Base-by-base conservation (phyloP, 768 basidiomycete species). In the Leccinellum luteum region DNA sequence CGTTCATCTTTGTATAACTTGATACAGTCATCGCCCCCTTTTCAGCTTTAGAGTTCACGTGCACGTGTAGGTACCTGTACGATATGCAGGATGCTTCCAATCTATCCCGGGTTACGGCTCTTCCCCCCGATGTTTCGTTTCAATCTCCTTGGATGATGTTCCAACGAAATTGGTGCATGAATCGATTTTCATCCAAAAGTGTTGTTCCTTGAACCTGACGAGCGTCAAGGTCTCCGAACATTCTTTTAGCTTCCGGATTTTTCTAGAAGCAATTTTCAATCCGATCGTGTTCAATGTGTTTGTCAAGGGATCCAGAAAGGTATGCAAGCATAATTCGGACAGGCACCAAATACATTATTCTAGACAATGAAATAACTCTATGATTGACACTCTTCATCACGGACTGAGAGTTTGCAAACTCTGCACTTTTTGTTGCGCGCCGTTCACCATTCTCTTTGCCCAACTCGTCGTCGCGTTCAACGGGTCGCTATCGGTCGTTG, bases 351-450 rank as follows among this genome's bases (percentile, higher is more conserved):
- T 45, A 21, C 21, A 45, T 4, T 23, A 21, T 23, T 45, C 2
- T 5, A 45, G 3, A 45, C 14, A 25, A n/a, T n/a, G n/a, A n/a
- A 15, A 14, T 45, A 21, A 4, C 13, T 2, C 7, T 15, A 28
- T n/a, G n/a, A n/a, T n/a, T 10, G 38, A 17, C 17, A 32, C 7
- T 8, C 15, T 23, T 15, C 44, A n/a, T 60, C 28, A 48, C 23
- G 50, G 50, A 31, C 14, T 19, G 25, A 60, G 21, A 34, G 6
- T 41, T 30, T 58, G 60, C 32, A 62, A 57, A 35, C 6, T 23
- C 38, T 62, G 61, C 27, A 57, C 23, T 35, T 56, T 63, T 32
- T 66, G 64, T 34, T 66, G 58, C 13, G 49, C 61, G 5, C 4
- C 48, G 6, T 50, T 48, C 51, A 35, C 45, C 55, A 65, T 60